Evolutionary conservation across 495 filamentous ascomycete species (phyloP).

Genomic region (Xylaria acuta): DNA sequence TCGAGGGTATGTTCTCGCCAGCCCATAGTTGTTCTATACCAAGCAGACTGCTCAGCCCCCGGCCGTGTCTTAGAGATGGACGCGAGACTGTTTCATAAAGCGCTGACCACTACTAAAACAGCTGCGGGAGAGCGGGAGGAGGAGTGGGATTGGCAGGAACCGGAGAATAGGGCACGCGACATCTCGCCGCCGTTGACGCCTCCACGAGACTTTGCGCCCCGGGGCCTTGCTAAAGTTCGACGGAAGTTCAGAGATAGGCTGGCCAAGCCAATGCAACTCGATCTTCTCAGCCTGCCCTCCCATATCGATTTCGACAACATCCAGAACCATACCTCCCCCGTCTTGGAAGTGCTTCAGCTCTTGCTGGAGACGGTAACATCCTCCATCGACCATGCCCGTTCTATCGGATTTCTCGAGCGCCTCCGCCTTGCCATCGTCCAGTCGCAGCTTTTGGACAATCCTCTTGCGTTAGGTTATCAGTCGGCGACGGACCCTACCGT

Average conservation of each 20-base stretch:
- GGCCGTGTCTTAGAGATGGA: constrained; percentile 53
- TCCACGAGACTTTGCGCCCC: constrained; percentile 71
- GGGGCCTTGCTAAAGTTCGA: constrained; percentile 70
- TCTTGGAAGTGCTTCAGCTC: constrained; percentile 35
- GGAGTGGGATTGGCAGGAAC: constrained; percentile 47
- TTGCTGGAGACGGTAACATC: constrained; percentile 68
- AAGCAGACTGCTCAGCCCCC: constrained; percentile 50
- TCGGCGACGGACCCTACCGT: constrained; percentile 34
- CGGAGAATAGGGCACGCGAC: constrained; percentile 52
- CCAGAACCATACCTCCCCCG: constrained; percentile 34
- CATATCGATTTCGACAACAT: constrained; percentile 32
- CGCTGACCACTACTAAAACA: constrained; percentile 35
- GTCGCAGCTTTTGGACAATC: constrained; percentile 75
- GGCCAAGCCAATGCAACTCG: constrained; percentile 65
- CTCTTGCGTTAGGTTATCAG: constrained; percentile 36
- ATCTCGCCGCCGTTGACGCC: constrained; percentile 56
- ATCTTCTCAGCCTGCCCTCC: constrained; percentile 47
- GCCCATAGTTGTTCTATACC: neutral
- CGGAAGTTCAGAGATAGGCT: constrained; percentile 70
- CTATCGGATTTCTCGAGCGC: constrained; percentile 87
- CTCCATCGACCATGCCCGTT: constrained; percentile 80
- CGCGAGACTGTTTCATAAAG: constrained; percentile 58
- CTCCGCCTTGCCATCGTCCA: constrained; percentile 96
- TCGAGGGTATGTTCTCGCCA: constrained; percentile 71
- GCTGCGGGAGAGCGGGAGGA: constrained; percentile 47